A percentile compares a stretch with the other conserved stretches of the same genome.
Conservation (phyloP, 2,329 filamentous ascomycete genomes). For the Colletotrichum cordylinicola region DNA sequence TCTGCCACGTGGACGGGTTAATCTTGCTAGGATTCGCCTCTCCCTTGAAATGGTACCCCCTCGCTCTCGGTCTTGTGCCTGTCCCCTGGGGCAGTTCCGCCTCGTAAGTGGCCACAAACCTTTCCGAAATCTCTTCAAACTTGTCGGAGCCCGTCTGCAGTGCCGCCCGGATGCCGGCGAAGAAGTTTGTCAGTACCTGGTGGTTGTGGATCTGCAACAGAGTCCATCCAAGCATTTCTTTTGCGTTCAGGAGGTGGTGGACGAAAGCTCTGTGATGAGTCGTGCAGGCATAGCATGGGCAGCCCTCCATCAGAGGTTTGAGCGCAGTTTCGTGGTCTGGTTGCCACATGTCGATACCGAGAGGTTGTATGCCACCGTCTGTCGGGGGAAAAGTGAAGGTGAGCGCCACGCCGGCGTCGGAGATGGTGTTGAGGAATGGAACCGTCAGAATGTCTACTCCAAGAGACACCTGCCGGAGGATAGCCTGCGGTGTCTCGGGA, state of each 20-base stretch:
- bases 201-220: conserved; percentile 94
- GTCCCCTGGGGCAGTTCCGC: conserved; percentile 73
- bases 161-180: conserved; percentile 69
- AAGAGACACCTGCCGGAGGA: conserved; percentile 76
- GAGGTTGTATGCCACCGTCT: conserved; percentile 40
- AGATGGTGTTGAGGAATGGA: conserved; percentile 75
- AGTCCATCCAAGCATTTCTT: conserved; percentile 97
- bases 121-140: conserved; percentile 61
- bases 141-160: conserved; percentile 61
- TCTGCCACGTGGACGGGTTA: conserved; percentile 72
- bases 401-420: conserved; percentile 86
- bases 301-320: conserved; percentile 65
- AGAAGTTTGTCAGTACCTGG: conserved; percentile 74
- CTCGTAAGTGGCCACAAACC: conserved; percentile 66
- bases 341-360: conserved; percentile 84
- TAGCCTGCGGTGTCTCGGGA: conserved; percentile 73
- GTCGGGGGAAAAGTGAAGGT: conserved; percentile 71
- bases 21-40: conserved; percentile 69
- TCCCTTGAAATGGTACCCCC: conserved; percentile 84
- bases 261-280: conserved; percentile 87
- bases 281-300: conserved; percentile 83
- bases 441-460: conserved; percentile 83
- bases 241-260: conserved; percentile 85
- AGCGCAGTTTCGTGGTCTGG: conserved; percentile 65
- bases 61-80: conserved; percentile 77